Percentiles rank a stretch among this genome's conserved stretches.
Evolutionary conservation across 2,329 filamentous ascomycete genomes (phyloP).

Genomic region (Aspergillus quadrilineatus): DNA sequence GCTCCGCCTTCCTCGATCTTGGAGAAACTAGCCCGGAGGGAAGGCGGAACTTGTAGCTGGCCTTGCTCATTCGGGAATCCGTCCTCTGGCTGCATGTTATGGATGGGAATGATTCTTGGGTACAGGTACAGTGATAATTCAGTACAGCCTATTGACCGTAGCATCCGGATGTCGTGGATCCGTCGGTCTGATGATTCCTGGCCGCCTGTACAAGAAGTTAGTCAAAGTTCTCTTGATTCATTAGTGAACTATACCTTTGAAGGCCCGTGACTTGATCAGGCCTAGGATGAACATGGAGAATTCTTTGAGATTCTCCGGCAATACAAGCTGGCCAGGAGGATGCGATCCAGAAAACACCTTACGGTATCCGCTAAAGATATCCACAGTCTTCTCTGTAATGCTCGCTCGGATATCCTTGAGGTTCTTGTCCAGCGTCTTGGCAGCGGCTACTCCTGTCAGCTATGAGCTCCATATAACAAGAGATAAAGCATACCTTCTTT

Average conservation of each 20-base stretch:
- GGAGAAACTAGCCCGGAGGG: slow-evolving; percentile 78
- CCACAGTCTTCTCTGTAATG: slow-evolving; percentile 87
- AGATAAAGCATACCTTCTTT: slow-evolving; percentile 64
- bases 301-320: slow-evolving; percentile 94
- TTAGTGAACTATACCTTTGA: slow-evolving; percentile 62
- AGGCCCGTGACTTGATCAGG: slow-evolving; percentile 83
- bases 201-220: slow-evolving; percentile 56
- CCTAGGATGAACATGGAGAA: slow-evolving; percentile 95
- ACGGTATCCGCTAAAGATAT: slow-evolving; percentile 86
- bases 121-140: slow-evolving; percentile 93
- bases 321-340: slow-evolving; percentile 86
- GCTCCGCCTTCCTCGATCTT: slow-evolving; percentile 89
- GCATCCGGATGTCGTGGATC: slow-evolving; percentile 85
- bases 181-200: slow-evolving; percentile 87
- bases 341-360: slow-evolving; percentile 87
- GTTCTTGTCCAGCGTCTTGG: slow-evolving; percentile 72
- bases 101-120: slow-evolving; percentile 85
- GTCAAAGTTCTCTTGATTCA: neutral
- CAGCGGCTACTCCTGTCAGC: slow-evolving; percentile 58
- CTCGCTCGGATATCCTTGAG: slow-evolving; percentile 82
- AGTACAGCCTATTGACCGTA: slow-evolving; percentile 80
- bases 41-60: slow-evolving; percentile 78
- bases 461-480: slow-evolving; percentile 4
- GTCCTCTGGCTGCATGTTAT: slow-evolving; percentile 82
- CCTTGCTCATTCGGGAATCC: slow-evolving; percentile 93